These are phyloP conservation scores for Aegilops speltoides DNA, from an alignment of 176 grass and related monocot genomes.

Conservation along the genomic window DNA sequence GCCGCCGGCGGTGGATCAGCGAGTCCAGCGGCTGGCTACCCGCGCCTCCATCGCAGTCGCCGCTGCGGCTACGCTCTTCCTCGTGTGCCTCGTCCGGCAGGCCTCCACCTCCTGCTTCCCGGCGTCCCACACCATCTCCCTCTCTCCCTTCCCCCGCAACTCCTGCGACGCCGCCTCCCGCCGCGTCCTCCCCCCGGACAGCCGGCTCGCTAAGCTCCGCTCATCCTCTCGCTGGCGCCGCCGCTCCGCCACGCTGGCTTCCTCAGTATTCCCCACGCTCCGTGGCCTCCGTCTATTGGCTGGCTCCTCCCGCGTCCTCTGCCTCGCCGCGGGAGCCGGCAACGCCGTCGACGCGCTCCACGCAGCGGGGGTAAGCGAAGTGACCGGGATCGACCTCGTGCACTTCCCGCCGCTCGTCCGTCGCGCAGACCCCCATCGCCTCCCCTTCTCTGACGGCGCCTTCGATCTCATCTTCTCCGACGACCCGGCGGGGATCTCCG, in stretches of 20 bases:
- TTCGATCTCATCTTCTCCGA: constrained; percentile 81
- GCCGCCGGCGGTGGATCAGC: constrained; percentile 53
- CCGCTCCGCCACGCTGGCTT: constrained; percentile 13
- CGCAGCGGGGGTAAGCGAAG: constrained; percentile 41
- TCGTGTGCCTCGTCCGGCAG: constrained; percentile 45
- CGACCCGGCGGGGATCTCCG: constrained; percentile 41
- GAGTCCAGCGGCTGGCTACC: constrained; percentile 42
- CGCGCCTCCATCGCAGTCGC: constrained; percentile 39
- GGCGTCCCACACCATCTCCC: constrained; percentile 19
- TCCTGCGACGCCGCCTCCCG: constrained; percentile 82
- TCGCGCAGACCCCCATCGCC: constrained; percentile 56
- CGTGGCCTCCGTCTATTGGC: constrained; percentile 40
- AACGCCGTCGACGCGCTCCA: constrained; percentile 63
- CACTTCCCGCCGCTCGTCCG: constrained; percentile 71
- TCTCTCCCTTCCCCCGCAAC: constrained; percentile 36
- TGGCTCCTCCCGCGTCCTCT: constrained; percentile 53
- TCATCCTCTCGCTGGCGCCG: constrained; percentile 38
- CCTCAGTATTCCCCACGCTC: constrained; percentile 35
- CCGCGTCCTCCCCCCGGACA: constrained; percentile 44
- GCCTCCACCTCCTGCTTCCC: constrained; percentile 41
- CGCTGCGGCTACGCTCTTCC: constrained; percentile 48
- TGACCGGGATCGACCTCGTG: constrained; percentile 61
- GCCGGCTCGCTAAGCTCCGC: constrained; percentile 52
- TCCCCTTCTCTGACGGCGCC: constrained; percentile 51
- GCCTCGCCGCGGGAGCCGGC: constrained; percentile 61